Conservation (phyloP, 2,329 filamentous ascomycete genomes). For the Epichloe brachyelytri region DNA sequence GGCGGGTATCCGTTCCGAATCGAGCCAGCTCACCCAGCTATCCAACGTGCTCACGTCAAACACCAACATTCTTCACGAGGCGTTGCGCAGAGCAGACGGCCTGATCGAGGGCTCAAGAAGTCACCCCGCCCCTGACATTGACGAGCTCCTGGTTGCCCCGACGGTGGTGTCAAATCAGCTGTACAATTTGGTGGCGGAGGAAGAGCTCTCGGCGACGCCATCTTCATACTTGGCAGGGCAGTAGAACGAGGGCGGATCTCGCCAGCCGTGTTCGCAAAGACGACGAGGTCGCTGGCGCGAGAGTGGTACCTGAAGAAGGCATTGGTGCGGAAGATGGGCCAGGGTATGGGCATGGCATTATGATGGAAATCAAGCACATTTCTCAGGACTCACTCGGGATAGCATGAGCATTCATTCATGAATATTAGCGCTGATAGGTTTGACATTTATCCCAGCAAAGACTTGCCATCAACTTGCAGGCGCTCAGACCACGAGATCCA, state of each 20-base stretch:
- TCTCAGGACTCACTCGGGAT: background rate
- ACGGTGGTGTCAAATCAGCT: conserved; percentile 89
- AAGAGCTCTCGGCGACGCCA: conserved; percentile 74
- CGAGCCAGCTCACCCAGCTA: conserved; percentile 56
- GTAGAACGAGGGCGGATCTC: conserved; percentile 60
- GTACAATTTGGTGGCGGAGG: conserved; percentile 80
- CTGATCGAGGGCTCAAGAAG: conserved; percentile 61
- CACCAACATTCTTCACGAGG: conserved; percentile 62
- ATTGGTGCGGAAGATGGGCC: conserved; percentile 62
- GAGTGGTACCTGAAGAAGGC: conserved; percentile 82
- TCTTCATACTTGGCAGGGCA: conserved; percentile 68
- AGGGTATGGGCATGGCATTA: conserved; percentile 54
- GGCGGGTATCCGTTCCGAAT: conserved; percentile 58
- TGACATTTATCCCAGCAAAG: too few species aligned
- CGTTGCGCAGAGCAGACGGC: conserved; percentile 64
- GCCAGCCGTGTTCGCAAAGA: conserved; percentile 64
- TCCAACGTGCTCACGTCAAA: conserved; percentile 62
- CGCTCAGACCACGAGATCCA: too few species aligned
- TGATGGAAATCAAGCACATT: conserved; percentile 8
- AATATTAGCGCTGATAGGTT: background rate
- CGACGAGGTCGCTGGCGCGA: conserved; percentile 58
- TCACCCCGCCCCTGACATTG: conserved; percentile 62
- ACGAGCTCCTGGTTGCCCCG: conserved; percentile 85
- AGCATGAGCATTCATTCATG: background rate
- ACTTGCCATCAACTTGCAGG: too few species aligned